Evolutionary conservation across 2,329 filamentous ascomycete genomes (phyloP).

Genomic region (Thermothelomyces thermophilus): DNA sequence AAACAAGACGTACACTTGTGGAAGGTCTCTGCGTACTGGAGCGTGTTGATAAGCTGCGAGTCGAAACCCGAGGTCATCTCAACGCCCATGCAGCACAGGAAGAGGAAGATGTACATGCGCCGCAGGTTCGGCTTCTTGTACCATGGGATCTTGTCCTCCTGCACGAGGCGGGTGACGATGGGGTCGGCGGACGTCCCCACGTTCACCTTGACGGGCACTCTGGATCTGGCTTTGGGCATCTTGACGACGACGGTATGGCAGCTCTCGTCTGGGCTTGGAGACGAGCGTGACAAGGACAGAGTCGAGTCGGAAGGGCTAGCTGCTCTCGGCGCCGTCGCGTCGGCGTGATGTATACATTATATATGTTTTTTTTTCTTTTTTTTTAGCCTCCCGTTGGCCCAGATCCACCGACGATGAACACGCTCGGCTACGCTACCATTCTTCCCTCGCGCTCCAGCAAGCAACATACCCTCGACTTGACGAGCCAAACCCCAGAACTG

Average conservation of each 20-base stretch:
- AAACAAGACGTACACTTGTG: constrained; percentile 30
- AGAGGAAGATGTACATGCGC: constrained; percentile 48
- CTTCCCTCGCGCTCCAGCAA: no score
- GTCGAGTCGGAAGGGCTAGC: no score
- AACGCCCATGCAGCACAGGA: constrained; percentile 55
- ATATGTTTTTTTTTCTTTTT: no score
- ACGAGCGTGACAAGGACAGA: background rate
- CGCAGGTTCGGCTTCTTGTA: constrained; percentile 54
- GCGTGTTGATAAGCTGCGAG: constrained; percentile 39
- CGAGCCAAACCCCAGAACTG: no score
- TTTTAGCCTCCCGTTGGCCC: no score
- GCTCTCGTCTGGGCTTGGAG: background rate
- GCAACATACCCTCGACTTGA: no score
- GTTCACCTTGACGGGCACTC: background rate
- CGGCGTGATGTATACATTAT: no score
- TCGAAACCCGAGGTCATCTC: constrained; percentile 44
- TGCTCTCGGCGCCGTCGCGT: no score
- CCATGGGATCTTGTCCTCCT: constrained; percentile 41
- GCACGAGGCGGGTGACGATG: constrained; percentile 29
- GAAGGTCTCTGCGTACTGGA: constrained; percentile 35
- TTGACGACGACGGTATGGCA: background rate
- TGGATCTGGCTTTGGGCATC: background rate
- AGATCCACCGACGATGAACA: no score
- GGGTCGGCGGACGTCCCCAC: constrained; percentile 12
- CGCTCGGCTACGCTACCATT: no score